Base-by-base conservation (phyloP, 495 filamentous ascomycete genomes). In the Penicillium turbatum region DNA sequence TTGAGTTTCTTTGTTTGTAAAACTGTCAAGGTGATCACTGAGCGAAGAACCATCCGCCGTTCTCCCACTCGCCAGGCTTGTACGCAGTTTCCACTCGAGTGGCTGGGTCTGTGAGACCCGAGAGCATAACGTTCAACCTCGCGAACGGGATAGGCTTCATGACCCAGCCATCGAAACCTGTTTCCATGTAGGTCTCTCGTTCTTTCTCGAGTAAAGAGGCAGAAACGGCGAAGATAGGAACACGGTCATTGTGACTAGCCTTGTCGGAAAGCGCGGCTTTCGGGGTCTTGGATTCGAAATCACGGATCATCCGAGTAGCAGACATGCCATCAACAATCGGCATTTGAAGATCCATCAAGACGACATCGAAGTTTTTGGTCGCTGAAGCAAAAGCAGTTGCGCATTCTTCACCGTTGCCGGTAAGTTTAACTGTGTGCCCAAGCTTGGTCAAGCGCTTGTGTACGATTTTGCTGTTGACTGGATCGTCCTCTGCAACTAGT, bases 321-420 rank as follows among this genome's bases (percentile, higher is more conserved):
- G 78, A 80, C 30, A 90, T 80, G 34, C 92, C 92, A 60, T 96
- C 90, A 43, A 92, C 87, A 45, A 97, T 95, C 11, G 92, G 92
- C 92, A 97, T 97, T 86, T 21, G 40, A 73, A 96, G 90, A 63
- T 97, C 92, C 92, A 97, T 97, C 62, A 97, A 75, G 15, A 97
- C 76, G n/a, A 92, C 84, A 67, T 97, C 91, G 59, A 86, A 95
- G 13, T 49, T 65, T 37, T 60, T 62, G 1, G 80, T 73, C 39
- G 81, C 77, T 17, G 86, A 83, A 24, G 66, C 72, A 62, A 89
- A 92, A 6, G 79, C 72, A 40, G 76, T 75, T 0, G 88, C 88
- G 61, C 92, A 97, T 54, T 92, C 90, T 64, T 95, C 85, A 2
- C 92, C 92, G 60, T 97, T 96, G 15, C 86, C 72, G 0, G 90